Evolutionary conservation across 495 filamentous ascomycete species (phyloP).

Genomic region (Thozetella sp.): DNA sequence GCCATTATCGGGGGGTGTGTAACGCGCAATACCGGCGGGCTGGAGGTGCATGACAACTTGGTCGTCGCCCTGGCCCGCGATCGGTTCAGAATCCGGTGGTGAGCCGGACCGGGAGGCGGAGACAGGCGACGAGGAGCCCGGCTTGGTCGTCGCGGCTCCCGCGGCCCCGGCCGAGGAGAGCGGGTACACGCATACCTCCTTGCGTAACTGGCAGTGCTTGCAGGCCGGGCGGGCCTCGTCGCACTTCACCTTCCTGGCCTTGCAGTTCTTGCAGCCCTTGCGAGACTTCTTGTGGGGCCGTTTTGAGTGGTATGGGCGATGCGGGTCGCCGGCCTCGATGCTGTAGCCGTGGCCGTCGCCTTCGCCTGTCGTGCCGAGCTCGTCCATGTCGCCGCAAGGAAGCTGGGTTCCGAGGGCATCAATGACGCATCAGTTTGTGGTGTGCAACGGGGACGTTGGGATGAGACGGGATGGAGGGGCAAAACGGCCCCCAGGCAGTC

Average conservation of each 20-base stretch:
- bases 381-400: too few relatives aligned
- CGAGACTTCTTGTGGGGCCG: constrained; percentile 54
- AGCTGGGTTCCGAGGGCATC: too few relatives aligned
- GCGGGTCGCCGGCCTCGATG: too few relatives aligned
- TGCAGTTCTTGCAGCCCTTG: constrained; percentile 51
- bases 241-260: constrained; percentile 47
- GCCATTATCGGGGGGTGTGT: constrained; percentile 10
- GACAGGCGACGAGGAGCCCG: constrained; percentile 6
- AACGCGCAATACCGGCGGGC: constrained; percentile 3
- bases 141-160: too few relatives aligned
- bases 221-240: constrained; percentile 51
- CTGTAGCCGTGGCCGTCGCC: too few relatives aligned
- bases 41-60: neutral
- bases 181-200: constrained; percentile 44
- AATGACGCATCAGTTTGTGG: too few relatives aligned
- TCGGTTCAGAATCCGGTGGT: neutral
- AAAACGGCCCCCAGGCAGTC: too few relatives aligned
- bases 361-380: too few relatives aligned
- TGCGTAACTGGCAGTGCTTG: constrained; percentile 41
- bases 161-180: too few relatives aligned
- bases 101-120: constrained; percentile 11
- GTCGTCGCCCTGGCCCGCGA: too few relatives aligned
- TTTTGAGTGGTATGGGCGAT: constrained; percentile 44
- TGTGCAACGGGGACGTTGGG: too few relatives aligned
- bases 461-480: too few relatives aligned